Conservation (phyloP, 2,329 filamentous ascomycete species). For the Drechslerella coelobrocha region DNA sequence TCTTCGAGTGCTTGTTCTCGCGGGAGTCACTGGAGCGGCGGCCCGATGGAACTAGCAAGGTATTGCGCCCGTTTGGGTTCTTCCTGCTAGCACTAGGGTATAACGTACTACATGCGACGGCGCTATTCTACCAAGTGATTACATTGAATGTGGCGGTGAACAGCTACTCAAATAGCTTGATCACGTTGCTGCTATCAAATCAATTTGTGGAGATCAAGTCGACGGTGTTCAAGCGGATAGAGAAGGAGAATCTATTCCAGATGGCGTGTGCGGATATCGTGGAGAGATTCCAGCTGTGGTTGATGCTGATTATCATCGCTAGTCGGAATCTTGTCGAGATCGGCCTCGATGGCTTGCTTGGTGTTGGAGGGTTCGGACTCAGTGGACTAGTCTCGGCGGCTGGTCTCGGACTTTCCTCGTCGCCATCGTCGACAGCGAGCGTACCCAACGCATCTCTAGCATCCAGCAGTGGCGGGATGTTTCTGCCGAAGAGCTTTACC, state of each 20-base stretch:
- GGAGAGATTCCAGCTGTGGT: constrained; percentile 94
- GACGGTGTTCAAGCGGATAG: constrained; percentile 97
- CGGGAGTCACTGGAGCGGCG: constrained; percentile 89
- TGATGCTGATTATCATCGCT: constrained; percentile 95
- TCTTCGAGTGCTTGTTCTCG: constrained; percentile 93
- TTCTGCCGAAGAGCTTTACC: constrained; percentile 83
- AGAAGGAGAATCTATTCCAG: constrained; percentile 97
- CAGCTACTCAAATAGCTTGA: constrained; percentile 92
- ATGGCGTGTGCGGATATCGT: constrained; percentile 96
- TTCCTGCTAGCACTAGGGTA: constrained; percentile 86
- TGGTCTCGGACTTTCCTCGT: constrained; percentile 23
- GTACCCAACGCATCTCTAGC: constrained; percentile 57
- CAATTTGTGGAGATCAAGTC: constrained; percentile 99
- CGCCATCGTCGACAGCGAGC: constrained; percentile 15
- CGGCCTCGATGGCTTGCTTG: constrained; percentile 72
- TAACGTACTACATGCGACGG: constrained; percentile 83
- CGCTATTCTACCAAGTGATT: constrained; percentile 96
- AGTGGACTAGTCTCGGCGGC: constrained; percentile 55
- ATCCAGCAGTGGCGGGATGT: constrained; percentile 60
- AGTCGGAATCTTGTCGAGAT: constrained; percentile 96
- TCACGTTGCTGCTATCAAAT: constrained; percentile 92
- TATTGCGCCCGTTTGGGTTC: constrained; percentile 87
- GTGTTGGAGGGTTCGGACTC: constrained; percentile 57
- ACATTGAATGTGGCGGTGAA: constrained; percentile 98
- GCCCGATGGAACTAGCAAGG: constrained; percentile 85